Conservation (phyloP, 2,329 filamentous ascomycete genomes). For the Kalmusia sp. region DNA sequence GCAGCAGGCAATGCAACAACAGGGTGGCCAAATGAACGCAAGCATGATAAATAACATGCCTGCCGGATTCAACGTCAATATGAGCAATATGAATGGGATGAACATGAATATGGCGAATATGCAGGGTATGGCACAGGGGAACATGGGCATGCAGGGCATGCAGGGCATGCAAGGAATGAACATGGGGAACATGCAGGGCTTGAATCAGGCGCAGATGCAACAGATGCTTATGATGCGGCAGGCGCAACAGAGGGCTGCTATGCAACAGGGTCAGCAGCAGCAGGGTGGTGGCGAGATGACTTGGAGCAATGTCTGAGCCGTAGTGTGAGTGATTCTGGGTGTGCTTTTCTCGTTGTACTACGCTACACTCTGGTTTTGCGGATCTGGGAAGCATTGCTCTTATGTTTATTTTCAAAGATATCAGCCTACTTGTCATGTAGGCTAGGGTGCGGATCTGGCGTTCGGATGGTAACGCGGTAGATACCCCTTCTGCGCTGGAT, state of each 20-base stretch:
- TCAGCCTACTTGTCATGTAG: no score
- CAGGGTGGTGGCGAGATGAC: constrained; percentile 33
- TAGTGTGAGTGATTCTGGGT: neutral
- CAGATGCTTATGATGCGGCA: constrained; percentile 46
- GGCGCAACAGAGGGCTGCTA: constrained; percentile 33
- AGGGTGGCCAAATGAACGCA: constrained; percentile 26
- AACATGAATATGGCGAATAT: constrained; percentile 28
- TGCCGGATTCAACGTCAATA: constrained; percentile 30
- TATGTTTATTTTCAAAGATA: neutral
- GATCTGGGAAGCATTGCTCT: neutral
- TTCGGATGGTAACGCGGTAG: neutral
- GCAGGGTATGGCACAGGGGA: constrained; percentile 23
- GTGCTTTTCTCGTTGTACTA: neutral
- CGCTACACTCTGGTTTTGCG: no score
- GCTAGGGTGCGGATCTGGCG: neutral
- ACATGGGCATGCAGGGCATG: constrained; percentile 30
- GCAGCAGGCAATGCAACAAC: constrained; percentile 41
- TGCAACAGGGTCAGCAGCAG: constrained; percentile 29
- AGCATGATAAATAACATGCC: constrained; percentile 45
- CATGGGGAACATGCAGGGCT: constrained; percentile 24
- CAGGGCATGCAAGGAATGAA: constrained; percentile 25
- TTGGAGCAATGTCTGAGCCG: constrained; percentile 35
- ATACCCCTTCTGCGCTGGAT: constrained; percentile 5
- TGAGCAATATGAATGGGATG: constrained; percentile 26
- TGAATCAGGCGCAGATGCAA: constrained; percentile 42